Evolutionary conservation across 345 rosid species (phyloP), one percentile per base, ranked within the genome.

Genomic region (Gossypium australe): DNA sequence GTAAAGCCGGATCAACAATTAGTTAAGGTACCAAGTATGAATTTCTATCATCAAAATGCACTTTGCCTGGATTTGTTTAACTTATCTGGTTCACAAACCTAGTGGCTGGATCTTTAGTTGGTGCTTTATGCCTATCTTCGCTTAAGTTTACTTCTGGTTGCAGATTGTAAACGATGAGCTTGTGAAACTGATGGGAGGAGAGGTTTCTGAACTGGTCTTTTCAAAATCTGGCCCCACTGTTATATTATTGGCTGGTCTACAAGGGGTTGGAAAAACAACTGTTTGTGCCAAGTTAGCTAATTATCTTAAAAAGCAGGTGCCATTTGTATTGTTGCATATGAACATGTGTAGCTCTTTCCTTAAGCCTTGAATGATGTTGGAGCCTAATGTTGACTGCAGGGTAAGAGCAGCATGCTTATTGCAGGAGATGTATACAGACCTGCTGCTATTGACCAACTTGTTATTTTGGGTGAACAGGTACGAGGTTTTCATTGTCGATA

Each of bases 351-450:
- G 66, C 64, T 10, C 51, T 73, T 67, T 59, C 68, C 73, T 69
- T 73, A 59, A 62, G 10, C 67, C 77, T 70, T n/a, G n/a, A 48
- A 27, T 82, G 75, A 74, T 48, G 22, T n/a, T 11, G 52, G 18
- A 72, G 17, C 16, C 44, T 69, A 24, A 60, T 27, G 49, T 71
- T 63, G 73, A 56, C 53, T 52, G 61, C 86, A 94, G 98, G 96
- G 98, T 56, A 95, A 95, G 81, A 86, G 87, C 77, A 90, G 94
- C 83, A 89, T 93, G 96, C 96, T 95, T 78, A 89, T 95, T 78
- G 98, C 99, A 72, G 99, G 99, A 76, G 99, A 95, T 85, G 96
- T 95, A 22, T 93, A 95, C 81, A 88, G 99, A 81, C 99, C 99
- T 72, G 99, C 98, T 60, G 99, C 99, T 67, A 91, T 75, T 5